Conservation (phyloP, 1,139 yeast species). For the Wickerhamiella pararugosa region DNA sequence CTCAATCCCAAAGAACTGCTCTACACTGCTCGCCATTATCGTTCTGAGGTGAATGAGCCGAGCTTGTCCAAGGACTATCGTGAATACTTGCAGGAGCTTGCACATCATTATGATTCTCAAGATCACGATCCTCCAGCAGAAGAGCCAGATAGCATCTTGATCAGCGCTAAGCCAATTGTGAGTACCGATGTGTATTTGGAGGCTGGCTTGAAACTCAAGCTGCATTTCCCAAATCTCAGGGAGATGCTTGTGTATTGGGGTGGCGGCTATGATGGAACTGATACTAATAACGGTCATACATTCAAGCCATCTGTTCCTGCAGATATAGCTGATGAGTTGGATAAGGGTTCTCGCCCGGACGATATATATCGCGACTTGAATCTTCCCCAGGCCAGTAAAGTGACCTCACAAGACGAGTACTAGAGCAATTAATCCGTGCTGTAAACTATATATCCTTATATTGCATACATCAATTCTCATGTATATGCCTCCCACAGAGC, state of each 20-base stretch:
- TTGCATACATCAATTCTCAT: too few species aligned
- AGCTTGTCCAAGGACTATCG: conserved; percentile 27
- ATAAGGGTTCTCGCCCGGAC: conserved; percentile 8
- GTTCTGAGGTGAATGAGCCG: conserved; percentile 70
- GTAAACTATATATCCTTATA: too few species aligned
- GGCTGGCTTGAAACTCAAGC: conserved; percentile 23
- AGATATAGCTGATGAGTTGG: conserved; percentile 27
- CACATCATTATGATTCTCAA: conserved; percentile 18
- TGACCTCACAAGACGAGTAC: not conserved
- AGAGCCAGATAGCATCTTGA: not conserved
- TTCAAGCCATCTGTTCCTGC: conserved; percentile 28
- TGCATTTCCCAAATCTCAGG: conserved; percentile 25
- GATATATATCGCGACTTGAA: conserved; percentile 3
- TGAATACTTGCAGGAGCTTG: conserved; percentile 22
- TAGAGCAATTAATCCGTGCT: not conserved
- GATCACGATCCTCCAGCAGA: not conserved
- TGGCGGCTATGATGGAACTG: conserved; percentile 28
- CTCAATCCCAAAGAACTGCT: conserved; percentile 58
- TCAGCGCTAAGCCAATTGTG: not conserved
- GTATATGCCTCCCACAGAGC: too few species aligned
- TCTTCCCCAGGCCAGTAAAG: conserved; percentile 1
- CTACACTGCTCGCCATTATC: conserved; percentile 59
- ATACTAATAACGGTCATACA: conserved; percentile 23
- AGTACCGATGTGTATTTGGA: conserved; percentile 21
- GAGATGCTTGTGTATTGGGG: conserved; percentile 32